A percentile compares a stretch with the other conserved stretches of the same genome.
Conservation (phyloP, 306 rosid species). For the Bauhinia variegata region DNA sequence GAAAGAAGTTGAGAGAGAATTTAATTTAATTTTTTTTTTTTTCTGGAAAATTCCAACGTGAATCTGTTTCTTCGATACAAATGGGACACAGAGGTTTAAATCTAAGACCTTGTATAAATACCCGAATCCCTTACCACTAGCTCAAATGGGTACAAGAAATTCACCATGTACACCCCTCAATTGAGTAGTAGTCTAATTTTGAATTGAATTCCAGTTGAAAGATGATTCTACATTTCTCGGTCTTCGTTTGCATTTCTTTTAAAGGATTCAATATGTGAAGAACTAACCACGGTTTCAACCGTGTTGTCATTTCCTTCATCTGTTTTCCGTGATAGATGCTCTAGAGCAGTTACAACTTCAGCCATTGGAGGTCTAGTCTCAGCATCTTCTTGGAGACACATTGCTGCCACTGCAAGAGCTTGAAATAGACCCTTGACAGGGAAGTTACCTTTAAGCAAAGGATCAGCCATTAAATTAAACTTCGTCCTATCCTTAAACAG, state of each 20-base stretch:
- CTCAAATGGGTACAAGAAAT: too few species aligned
- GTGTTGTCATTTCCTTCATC: slow-evolving; percentile 31
- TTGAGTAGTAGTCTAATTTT: too few species aligned
- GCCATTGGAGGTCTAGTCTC: slow-evolving; percentile 63
- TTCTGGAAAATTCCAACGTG: too few species aligned
- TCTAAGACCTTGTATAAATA: too few species aligned
- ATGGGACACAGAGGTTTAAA: too few species aligned
- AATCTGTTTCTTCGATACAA: too few species aligned
- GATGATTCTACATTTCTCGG: slow-evolving; percentile 33
- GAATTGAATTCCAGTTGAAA: too few species aligned
- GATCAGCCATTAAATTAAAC: slow-evolving; percentile 60
- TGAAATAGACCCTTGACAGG: slow-evolving; percentile 64
- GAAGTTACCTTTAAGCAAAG: slow-evolving; percentile 53
- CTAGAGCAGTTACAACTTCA: slow-evolving; percentile 62
- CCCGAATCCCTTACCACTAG: too few species aligned
- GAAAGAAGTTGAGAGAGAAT: too few species aligned
- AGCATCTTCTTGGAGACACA: slow-evolving; percentile 73
- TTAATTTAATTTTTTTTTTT: too few species aligned
- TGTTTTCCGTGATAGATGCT: slow-evolving; percentile 34
- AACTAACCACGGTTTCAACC: slow-evolving; percentile 32
- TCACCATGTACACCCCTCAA: too few species aligned
- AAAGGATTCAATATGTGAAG: slow-evolving; percentile 44
- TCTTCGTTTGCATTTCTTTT: slow-evolving; percentile 30
- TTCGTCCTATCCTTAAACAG: slow-evolving; percentile 53
- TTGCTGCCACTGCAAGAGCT: slow-evolving; percentile 83